phyloP scores from a whole-genome alignment of 106 monocot genomes.

The Phalaenopsis aphrodite region DNA sequence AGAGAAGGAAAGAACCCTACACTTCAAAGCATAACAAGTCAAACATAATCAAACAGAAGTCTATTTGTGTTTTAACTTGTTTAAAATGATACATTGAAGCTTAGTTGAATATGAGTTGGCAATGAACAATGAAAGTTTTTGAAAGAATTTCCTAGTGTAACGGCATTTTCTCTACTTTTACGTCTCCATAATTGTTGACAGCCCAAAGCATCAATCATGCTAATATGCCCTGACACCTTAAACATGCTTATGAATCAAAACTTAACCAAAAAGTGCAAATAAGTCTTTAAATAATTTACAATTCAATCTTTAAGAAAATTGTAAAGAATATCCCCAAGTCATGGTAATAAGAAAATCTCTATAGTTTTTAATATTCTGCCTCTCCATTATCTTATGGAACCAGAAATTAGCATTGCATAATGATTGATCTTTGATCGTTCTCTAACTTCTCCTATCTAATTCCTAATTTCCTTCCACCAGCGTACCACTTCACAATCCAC shows the following conservation, averaged over 20 bases:
- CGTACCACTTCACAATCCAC: not conserved
- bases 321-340: not conserved
- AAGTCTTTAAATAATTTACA: not conserved
- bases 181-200: not conserved
- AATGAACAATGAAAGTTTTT: no score
- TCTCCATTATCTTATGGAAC: no score
- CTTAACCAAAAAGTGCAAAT: not conserved
- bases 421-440: not conserved
- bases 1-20: not conserved
- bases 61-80: no score
- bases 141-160: no score
- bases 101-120: no score
- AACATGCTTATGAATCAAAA: not conserved
- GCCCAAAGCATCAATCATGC: not conserved
- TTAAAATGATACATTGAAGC: no score
- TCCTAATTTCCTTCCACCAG: not conserved
- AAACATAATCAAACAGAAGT: no score
- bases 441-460: not conserved
- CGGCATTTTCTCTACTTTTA: not conserved
- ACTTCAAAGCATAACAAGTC: not conserved
- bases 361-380: no score
- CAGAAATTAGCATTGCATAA: no score
- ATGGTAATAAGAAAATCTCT: no score
- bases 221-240: no score
- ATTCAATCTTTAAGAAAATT: not conserved